Base-by-base conservation (phyloP, 2,329 filamentous ascomycete species). In the Lecanicillium sp. region DNA sequence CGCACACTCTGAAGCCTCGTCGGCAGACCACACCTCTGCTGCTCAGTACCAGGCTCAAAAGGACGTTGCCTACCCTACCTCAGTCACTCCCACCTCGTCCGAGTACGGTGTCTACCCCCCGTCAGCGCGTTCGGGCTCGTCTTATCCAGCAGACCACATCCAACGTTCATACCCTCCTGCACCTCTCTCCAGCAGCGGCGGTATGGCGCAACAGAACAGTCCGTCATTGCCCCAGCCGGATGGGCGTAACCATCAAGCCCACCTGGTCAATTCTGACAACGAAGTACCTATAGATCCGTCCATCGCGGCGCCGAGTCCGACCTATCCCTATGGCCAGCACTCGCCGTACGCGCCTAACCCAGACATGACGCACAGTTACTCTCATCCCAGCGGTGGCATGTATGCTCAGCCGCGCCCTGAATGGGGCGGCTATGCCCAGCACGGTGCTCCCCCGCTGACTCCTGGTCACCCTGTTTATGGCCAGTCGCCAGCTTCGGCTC, bases 231-330 rank as follows among this genome's bases (percentile, higher is more conserved):
- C 83, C 80, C 72, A 85, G 71, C 76, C 80, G 76, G 84, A 88
- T 86, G 84, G 65, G 59, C 72, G 75, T 70, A 82, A 73, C 75
- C 79, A 84, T 81, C 82, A 81, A 71, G 74, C 77, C 70, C 72
- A 75, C 63, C 73, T 78, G 74, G 75, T 82, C 69, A 89, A 87
- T 68, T 94, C 89, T 95, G 85, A 95, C 87, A 78, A 76, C 78
- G 83, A 87, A 80, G 80, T 94, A 73, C 87, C 87, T 83, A 89
- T 94, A 95, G 90, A 95, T 94, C 88, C 89, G 58, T 94, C 88
- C 64, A 95, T 95, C 63, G 85, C 88, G 64, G 82, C 85, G 55
- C 85, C 87, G 58, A 95, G 87, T 73, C 89, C 90, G 44, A 89
- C 86, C 54, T 95, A 94, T 62, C 77, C 85, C 52, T 83, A 87